Percentiles rank a stretch among this genome's conserved stretches.
Conservation (phyloP, 225 moss, liverwort and hornwort species). For the Straminergon stramineum region DNA sequence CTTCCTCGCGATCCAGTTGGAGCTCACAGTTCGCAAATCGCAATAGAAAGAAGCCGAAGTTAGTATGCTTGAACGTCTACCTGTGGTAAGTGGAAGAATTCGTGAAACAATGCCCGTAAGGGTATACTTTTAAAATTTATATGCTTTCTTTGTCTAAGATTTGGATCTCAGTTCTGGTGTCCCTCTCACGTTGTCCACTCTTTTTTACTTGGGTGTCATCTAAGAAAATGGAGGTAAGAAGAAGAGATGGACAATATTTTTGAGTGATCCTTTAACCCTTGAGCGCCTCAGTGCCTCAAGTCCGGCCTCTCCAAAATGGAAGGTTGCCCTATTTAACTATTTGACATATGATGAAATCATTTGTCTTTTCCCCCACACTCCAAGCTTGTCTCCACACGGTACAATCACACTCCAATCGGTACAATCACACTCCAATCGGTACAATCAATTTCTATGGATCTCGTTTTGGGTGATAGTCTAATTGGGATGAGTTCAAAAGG, state of each 20-base stretch:
- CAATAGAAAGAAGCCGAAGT: neutral
- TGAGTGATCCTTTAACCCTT: neutral
- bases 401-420: too few relatives aligned
- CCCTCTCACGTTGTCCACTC: neutral
- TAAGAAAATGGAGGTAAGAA: neutral
- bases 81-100: neutral
- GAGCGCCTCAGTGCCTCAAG: too few relatives aligned
- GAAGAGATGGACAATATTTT: neutral
- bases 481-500: too few relatives aligned
- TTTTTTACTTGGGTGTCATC: neutral
- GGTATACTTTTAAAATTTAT: neutral
- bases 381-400: too few relatives aligned
- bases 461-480: too few relatives aligned
- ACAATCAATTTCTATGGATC: too few relatives aligned
- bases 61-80: neutral
- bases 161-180: neutral
- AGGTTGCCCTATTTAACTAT: too few relatives aligned
- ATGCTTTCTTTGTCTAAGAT: neutral
- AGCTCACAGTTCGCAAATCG: neutral
- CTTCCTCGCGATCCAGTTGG: fast-evolving
- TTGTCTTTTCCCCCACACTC: too few relatives aligned
- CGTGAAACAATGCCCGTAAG: neutral
- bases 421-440: too few relatives aligned
- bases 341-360: too few relatives aligned
- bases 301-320: too few relatives aligned